Percentiles rank a stretch among this genome's conserved stretches.
Conservation (phyloP, 768 basidiomycete species). For the Mycena pura region DNA sequence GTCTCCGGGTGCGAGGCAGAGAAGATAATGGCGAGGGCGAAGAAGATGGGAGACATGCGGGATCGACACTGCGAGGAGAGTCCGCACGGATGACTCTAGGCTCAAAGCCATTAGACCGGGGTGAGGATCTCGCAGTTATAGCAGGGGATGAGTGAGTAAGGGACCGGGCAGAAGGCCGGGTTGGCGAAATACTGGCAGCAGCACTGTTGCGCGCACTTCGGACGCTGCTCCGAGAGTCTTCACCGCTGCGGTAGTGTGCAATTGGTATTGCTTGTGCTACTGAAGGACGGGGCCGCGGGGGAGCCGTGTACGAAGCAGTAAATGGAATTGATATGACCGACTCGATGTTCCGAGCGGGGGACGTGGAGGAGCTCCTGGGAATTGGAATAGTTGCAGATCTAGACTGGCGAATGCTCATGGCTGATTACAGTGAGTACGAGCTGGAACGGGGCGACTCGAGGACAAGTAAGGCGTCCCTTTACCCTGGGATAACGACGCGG, state of each 20-base stretch:
- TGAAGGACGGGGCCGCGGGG: conserved; percentile 48
- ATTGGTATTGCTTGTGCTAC: conserved; percentile 39
- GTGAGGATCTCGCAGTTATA: conserved; percentile 39
- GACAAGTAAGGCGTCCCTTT: too few species aligned
- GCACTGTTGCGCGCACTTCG: conserved; percentile 47
- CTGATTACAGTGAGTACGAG: neutral
- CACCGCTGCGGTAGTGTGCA: conserved; percentile 33
- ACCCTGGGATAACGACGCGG: neutral
- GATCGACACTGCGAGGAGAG: conserved; percentile 48
- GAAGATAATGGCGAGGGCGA: too few species aligned
- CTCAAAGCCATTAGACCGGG: conserved; percentile 52
- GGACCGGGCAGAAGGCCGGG: conserved; percentile 52
- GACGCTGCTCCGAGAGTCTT: conserved; percentile 47
- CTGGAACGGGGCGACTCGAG: neutral
- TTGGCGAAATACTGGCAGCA: conserved; percentile 42
- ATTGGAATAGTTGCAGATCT: conserved; percentile 76
- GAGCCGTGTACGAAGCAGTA: conserved; percentile 34
- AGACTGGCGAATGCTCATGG: conserved; percentile 58
- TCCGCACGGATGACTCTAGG: conserved; percentile 75
- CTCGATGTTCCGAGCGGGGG: conserved; percentile 67
- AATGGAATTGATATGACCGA: conserved; percentile 70
- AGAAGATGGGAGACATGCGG: conserved; percentile 49
- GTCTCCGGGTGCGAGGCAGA: conserved; percentile 50
- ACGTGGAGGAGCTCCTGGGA: conserved; percentile 54
- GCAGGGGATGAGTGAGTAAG: conserved; percentile 42